Base-by-base conservation (phyloP, 371 early-diverging fungal genomes). In the Chytridiales sp. region DNA sequence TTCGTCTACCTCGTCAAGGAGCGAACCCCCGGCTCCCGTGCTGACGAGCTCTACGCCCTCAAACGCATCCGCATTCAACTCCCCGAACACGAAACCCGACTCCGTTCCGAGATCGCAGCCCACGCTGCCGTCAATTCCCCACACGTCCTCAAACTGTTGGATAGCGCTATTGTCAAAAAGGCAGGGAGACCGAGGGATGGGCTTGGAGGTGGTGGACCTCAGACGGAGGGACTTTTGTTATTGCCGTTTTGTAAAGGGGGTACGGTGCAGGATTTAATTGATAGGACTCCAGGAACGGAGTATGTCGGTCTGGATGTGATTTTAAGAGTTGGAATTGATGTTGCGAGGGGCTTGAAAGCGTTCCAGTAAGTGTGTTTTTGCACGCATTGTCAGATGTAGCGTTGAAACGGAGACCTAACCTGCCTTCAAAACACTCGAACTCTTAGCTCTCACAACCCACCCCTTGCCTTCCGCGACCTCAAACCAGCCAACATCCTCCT, bases 401-500 rank as follows among this genome's bases (percentile, higher is more conserved):
- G n/a, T n/a, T n/a, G n/a, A n/a, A n/a, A n/a, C n/a, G n/a, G n/a
- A n/a, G n/a, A n/a, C n/a, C n/a, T n/a, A n/a, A n/a, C n/a, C n/a
- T n/a, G n/a, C n/a, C n/a, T 43, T 1, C 32, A 30, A 40, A 13
- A 29, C n/a, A 58, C 24, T 8, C 4, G 0, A 22, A 9, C 11
- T 40, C 17, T 6, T 47, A 74, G 74, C 66, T 22, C 63, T 13
- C 62, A 64, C 19, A 65, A 69, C 38, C 79, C 79, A 19, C 74
- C 75, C 6, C 67, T 70, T 5, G 77, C 79, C 0, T 79, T 73
- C 59, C 62, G 79, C 24, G 79, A 79, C 52, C 64, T 79, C 13
- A 79, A 79, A 55, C 79, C 79, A 0, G 77, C 75, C 21, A 79
- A 79, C 47, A 61, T 79, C 19, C 58, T 77, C n/a, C 47, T 79